Percentiles rank a stretch among this genome's conserved stretches.
These are phyloP conservation scores for Vanderwaltozyma yarrowii DNA, from an alignment of 805 yeast genomes.

Conservation along the genomic window DNA sequence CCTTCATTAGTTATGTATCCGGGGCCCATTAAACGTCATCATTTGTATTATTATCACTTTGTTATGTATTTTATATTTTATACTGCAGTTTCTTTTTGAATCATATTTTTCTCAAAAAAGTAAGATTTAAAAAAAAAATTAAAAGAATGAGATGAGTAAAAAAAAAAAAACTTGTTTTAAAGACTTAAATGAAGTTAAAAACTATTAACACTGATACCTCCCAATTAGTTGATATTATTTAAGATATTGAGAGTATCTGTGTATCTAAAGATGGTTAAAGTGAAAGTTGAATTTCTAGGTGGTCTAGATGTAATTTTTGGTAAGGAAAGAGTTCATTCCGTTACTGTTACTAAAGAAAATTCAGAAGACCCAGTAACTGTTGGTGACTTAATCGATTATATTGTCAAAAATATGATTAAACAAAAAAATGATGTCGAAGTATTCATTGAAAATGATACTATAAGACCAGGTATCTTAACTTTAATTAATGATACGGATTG, in stretches of 20 bases:
- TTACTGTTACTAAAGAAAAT: conserved; percentile 37
- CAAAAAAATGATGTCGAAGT: conserved; percentile 58
- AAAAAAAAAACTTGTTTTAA: too few species aligned
- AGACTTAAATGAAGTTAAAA: too few species aligned
- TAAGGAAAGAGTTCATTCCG: conserved; percentile 43
- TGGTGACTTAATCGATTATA: conserved; percentile 44
- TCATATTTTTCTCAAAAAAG: too few species aligned
- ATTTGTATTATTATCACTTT: too few species aligned
- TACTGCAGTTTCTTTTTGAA: too few species aligned
- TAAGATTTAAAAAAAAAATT: too few species aligned
- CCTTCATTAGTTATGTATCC: too few species aligned
- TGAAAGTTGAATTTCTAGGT: conserved; percentile 46
- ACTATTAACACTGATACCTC: too few species aligned
- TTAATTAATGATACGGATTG: conserved; percentile 91
- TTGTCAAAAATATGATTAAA: conserved; percentile 44
- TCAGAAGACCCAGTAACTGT: conserved; percentile 17
- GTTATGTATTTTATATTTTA: too few species aligned
- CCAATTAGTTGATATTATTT: too few species aligned
- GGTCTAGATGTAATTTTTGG: conserved; percentile 77
- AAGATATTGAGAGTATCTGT: not conserved
- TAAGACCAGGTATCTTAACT: conserved; percentile 88
- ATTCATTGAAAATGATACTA: conserved; percentile 70
- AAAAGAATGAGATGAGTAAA: too few species aligned
- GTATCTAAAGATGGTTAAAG: conserved; percentile 21
- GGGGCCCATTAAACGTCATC: too few species aligned